Evolutionary conservation across 495 filamentous ascomycete genomes (phyloP).

Genomic region (Clohesyomyces aquaticus): DNA sequence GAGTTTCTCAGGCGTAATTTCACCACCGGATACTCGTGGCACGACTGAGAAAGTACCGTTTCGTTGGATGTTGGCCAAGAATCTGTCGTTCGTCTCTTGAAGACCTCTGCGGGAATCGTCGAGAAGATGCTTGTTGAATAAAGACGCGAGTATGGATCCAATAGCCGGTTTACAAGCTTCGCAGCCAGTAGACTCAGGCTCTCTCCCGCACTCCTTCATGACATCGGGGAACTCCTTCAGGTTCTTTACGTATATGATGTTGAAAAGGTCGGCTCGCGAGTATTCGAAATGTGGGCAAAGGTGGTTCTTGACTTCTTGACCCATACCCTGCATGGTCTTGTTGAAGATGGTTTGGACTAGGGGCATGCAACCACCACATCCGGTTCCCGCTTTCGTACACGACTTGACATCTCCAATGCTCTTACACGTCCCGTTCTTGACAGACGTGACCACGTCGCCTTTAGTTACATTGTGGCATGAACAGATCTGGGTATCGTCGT

Average conservation of each 20-base stretch:
- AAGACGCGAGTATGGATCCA: slow-evolving; percentile 79
- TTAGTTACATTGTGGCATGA: slow-evolving; percentile 97
- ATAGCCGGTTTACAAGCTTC: slow-evolving; percentile 90
- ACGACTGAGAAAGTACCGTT: slow-evolving; percentile 94
- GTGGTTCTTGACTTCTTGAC: slow-evolving; percentile 84
- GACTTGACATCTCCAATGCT: slow-evolving; percentile 86
- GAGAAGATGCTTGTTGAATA: slow-evolving; percentile 89
- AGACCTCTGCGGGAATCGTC: slow-evolving; percentile 73
- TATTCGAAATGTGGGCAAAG: slow-evolving; percentile 86
- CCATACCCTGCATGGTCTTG: slow-evolving; percentile 86
- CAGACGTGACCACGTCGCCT: slow-evolving; percentile 71
- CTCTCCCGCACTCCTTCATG: slow-evolving; percentile 80
- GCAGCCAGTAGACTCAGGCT: slow-evolving; percentile 77
- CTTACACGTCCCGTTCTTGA: slow-evolving; percentile 85
- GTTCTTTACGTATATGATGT: slow-evolving; percentile 84
- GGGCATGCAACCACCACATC: slow-evolving; percentile 93
- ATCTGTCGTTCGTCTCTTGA: slow-evolving; percentile 93
- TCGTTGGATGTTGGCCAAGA: slow-evolving; percentile 91
- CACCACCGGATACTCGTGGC: slow-evolving; percentile 81
- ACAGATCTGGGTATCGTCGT: slow-evolving; percentile 89
- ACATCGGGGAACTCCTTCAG: slow-evolving; percentile 76
- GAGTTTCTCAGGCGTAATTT: slow-evolving; percentile 90
- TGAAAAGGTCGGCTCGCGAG: slow-evolving; percentile 86
- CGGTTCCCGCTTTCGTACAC: slow-evolving; percentile 93
- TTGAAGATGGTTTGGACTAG: slow-evolving; percentile 93